A percentile compares a stretch with the other conserved stretches of the same genome.
Evolutionary conservation across 768 basidiomycete species (phyloP).

Genomic region (Phanerochaete sordida): DNA sequence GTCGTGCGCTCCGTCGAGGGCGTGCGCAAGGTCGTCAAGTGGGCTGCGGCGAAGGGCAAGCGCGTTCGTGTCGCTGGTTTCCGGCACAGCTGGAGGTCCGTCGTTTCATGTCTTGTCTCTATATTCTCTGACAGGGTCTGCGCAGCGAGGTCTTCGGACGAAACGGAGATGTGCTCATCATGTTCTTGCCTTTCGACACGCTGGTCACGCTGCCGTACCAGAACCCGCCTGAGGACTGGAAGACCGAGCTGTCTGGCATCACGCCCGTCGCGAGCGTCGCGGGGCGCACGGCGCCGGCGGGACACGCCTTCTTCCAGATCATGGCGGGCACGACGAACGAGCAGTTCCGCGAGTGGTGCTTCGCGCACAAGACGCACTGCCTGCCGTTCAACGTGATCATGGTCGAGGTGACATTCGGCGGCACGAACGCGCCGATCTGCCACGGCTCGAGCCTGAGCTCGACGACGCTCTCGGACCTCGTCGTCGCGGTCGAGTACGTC

Average conservation of each 20-base stretch:
- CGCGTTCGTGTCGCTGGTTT: constrained; percentile 16
- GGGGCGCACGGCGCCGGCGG: constrained; percentile 2
- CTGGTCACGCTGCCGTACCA: constrained; percentile 13
- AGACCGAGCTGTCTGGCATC: constrained; percentile 12
- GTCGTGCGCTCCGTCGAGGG: constrained; percentile 13
- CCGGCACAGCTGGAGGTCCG: constrained; percentile 15
- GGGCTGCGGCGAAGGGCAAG: constrained; percentile 5
- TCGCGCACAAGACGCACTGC: constrained; percentile 14
- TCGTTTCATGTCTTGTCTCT: neutral
- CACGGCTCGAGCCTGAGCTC: constrained; percentile 25
- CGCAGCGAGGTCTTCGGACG: constrained; percentile 10
- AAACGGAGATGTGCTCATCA: constrained; percentile 10
- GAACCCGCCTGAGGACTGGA: constrained; percentile 7
- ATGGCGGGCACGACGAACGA: constrained; percentile 27
- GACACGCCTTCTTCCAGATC: constrained; percentile 13
- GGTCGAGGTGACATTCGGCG: constrained; percentile 26
- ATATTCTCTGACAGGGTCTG: neutral
- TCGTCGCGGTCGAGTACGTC: constrained; percentile 24
- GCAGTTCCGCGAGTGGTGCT: constrained; percentile 24
- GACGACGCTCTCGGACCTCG: constrained; percentile 24
- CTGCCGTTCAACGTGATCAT: constrained; percentile 27
- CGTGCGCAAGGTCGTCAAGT: constrained; percentile 13
- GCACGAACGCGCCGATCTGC: constrained; percentile 24
- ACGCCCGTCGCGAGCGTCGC: constrained; percentile 8
- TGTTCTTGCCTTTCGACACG: constrained; percentile 14